Evolutionary conservation across 2,329 filamentous ascomycete species (phyloP).

Genomic region (Verticillium albo-atrum): DNA sequence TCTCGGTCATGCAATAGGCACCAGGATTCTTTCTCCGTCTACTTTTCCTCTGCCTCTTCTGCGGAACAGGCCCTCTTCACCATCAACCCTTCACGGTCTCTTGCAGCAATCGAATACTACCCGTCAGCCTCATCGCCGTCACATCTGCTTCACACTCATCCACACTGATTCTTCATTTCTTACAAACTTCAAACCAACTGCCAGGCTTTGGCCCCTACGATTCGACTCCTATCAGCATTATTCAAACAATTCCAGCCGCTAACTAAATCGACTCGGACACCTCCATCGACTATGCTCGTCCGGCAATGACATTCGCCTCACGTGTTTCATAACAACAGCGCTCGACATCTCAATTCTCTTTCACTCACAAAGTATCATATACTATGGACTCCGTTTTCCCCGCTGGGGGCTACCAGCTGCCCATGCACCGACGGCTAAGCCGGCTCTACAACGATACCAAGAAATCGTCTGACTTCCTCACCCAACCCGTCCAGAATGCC

Average conservation of each 20-base stretch:
- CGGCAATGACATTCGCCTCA: neutral
- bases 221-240: too few relatives aligned
- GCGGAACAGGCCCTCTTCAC: neutral
- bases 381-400: conserved; percentile 49
- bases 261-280: too few relatives aligned
- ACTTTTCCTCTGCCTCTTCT: neutral
- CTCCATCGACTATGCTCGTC: neutral
- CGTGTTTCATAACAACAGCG: neutral
- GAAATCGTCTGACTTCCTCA: conserved; percentile 69
- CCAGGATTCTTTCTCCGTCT: neutral
- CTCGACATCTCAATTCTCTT: neutral
- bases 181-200: too few relatives aligned
- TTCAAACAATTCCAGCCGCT: too few relatives aligned
- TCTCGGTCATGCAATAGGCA: neutral
- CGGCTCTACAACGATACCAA: conserved; percentile 79
- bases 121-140: neutral
- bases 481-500: conserved; percentile 56
- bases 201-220: too few relatives aligned
- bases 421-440: conserved; percentile 60
- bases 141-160: neutral
- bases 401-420: conserved; percentile 47
- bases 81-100: neutral
- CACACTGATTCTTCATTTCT: neutral
- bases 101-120: neutral
- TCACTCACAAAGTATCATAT: neutral